phyloP scores from a whole-genome alignment of 495 filamentous ascomycete genomes.

The Penicillium manginii region DNA sequence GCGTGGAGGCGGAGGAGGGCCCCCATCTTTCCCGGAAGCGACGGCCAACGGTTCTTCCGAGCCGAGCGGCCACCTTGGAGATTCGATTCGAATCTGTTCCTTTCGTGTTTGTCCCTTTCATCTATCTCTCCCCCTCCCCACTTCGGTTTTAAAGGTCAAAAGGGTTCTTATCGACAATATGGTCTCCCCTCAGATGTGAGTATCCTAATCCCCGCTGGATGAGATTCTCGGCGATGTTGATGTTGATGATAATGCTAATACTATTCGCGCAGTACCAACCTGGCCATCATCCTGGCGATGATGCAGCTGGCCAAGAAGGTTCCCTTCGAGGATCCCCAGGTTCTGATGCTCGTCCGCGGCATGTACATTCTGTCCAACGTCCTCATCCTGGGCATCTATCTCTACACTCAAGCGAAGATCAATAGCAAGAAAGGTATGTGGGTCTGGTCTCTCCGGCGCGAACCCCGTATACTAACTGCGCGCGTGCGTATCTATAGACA shows the following conservation, averaged over 20 bases:
- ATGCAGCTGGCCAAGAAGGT: constrained; percentile 98
- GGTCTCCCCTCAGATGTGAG: constrained; percentile 54
- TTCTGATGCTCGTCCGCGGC: constrained; percentile 80
- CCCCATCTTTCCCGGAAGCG: not conserved
- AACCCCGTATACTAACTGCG: not conserved
- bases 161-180: constrained; percentile 39
- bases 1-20: constrained; percentile 1
- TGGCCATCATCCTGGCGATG: constrained; percentile 93
- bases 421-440: constrained; percentile 90
- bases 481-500: constrained; percentile 57
- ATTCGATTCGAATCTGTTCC: constrained; percentile 12
- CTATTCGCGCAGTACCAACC: constrained; percentile 68
- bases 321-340: constrained; percentile 88
- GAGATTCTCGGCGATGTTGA: not conserved
- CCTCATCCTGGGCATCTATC: constrained; percentile 80
- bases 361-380: constrained; percentile 87
- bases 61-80: constrained; percentile 28
- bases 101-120: constrained; percentile 16
- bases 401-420: constrained; percentile 81
- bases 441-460: constrained; percentile 1
- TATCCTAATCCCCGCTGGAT: not conserved
- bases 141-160: constrained; percentile 4
- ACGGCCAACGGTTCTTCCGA: constrained; percentile 16
- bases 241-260: constrained; percentile 15
- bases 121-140: constrained; percentile 24